Evolutionary conservation across 176 grass and related monocot genomes (phyloP).

Genomic region (Phoenix roebelenii): DNA sequence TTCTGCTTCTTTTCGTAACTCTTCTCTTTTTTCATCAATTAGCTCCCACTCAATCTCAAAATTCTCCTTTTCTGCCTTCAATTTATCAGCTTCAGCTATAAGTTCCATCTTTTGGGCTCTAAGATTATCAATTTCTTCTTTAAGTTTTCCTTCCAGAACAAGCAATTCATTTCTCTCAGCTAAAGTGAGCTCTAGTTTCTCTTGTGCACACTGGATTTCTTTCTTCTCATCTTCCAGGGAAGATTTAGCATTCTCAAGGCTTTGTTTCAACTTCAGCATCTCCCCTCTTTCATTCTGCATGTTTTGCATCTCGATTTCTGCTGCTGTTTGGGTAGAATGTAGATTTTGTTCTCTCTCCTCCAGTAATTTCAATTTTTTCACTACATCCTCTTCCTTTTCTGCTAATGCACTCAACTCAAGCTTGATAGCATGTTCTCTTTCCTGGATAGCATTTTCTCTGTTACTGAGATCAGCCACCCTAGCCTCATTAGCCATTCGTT

Average conservation of each 20-base stretch:
- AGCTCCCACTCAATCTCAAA: slow-evolving; percentile 96
- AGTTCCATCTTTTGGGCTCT: slow-evolving; percentile 70
- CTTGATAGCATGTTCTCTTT: slow-evolving; percentile 34
- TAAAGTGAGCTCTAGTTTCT: slow-evolving; percentile 54
- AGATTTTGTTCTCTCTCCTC: slow-evolving; percentile 39
- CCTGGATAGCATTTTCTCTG: slow-evolving; percentile 21
- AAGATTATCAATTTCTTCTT: slow-evolving; percentile 88
- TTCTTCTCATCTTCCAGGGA: slow-evolving; percentile 53
- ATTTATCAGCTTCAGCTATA: slow-evolving; percentile 51
- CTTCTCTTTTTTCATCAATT: slow-evolving; percentile 84
- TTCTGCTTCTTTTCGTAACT: slow-evolving; percentile 52
- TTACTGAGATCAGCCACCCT: slow-evolving; percentile 44
- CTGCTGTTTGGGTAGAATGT: slow-evolving; percentile 22
- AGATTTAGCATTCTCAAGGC: slow-evolving; percentile 59
- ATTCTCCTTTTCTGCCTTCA: slow-evolving; percentile 82
- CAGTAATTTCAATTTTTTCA: slow-evolving; percentile 44
- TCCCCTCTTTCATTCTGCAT: slow-evolving; percentile 45
- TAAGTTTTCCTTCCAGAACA: slow-evolving; percentile 60
- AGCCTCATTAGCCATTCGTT: slow-evolving; percentile 29
- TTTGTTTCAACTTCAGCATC: slow-evolving; percentile 39
- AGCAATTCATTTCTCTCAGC: slow-evolving; percentile 61
- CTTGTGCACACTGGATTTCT: slow-evolving; percentile 37
- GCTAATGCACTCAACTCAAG: slow-evolving; percentile 30
- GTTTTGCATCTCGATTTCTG: slow-evolving; percentile 18
- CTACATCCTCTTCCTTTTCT: slow-evolving; percentile 48